Evolutionary conservation across 164 flowering plant species (phyloP), one percentile per base, ranked within the genome.

Genomic region (Dillenia suffruticosa): DNA sequence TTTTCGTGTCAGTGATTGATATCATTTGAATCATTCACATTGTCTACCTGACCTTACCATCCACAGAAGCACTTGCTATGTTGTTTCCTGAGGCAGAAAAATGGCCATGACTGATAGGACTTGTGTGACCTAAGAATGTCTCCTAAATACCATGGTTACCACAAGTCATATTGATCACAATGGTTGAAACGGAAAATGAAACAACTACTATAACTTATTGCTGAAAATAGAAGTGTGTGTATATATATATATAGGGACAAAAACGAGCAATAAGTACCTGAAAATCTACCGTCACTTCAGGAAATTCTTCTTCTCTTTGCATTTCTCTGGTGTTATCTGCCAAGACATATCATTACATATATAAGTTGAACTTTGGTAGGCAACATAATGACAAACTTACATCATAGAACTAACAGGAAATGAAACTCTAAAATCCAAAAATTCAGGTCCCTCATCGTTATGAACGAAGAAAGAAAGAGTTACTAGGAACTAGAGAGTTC

Each of bases 61-160:
- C 98, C 52, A 73, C 56, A 63, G 98, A 92, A 70, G 98, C 96
- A 79, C 98, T 92, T 44, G 98, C 98, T 75, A 92, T 88, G 74
- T 90, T 92, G 77, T 82, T 73, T 24, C 98, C 98, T 67, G 94
- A 81, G 48, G 90, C 85, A 77, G 98, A 92, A 77, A 92, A 90
- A 64, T 96, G 89, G 75, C 92, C 86, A 46, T 85, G 77, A 68
- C 82, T 92, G 72, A 92, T 90, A 57, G 96, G 90, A 78, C 92
- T 85, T 16, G 98, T 92, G 68, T 92, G 98, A 54, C 96, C 98
- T 59, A 90, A 75, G 72, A 92, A 92, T 46, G 96, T 83, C 70
- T 92, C 96, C 98, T 92, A 72, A 22, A 76, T 60, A 62, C 22
- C 68, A 77, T 15, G 52, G 52, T 53, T 1, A 14, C 68, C 5